Conservation (phyloP, 176 grass and related monocot species). For the Juncus inflexus region DNA sequence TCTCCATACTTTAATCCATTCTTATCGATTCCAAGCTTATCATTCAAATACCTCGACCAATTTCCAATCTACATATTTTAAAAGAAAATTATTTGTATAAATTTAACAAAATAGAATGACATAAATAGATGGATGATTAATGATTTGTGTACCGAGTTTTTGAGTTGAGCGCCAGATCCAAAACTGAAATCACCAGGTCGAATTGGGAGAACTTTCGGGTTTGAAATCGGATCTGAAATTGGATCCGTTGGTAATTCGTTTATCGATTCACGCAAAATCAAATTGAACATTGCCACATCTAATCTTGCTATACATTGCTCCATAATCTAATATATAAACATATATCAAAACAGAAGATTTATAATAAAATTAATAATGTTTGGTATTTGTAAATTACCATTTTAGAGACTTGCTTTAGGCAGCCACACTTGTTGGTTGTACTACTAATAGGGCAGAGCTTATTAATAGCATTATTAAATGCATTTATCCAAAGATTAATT, state of each 20-base stretch:
- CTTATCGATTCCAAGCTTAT: slow-evolving; percentile 47
- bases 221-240: slow-evolving; percentile 83
- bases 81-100: slow-evolving; percentile 19
- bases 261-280: slow-evolving; percentile 88
- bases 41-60: slow-evolving; percentile 91
- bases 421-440: slow-evolving; percentile 74
- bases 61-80: slow-evolving; percentile 74
- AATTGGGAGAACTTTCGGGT: slow-evolving; percentile 88
- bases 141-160: slow-evolving; percentile 67
- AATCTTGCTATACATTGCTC: slow-evolving; percentile 80
- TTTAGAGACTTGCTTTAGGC: slow-evolving; percentile 72
- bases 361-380: slow-evolving; percentile 21
- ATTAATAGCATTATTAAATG: slow-evolving; percentile 66
- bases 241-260: slow-evolving; percentile 84
- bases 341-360: slow-evolving; percentile 15
- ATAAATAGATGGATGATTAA: slow-evolving; percentile 11
- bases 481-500: slow-evolving; percentile 81
- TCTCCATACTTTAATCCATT: slow-evolving; percentile 40
- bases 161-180: slow-evolving; percentile 86
- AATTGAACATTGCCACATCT: slow-evolving; percentile 98
- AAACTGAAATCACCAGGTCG: slow-evolving; percentile 89
- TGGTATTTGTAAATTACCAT: slow-evolving; percentile 45
- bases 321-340: slow-evolving; percentile 67
- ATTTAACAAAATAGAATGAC: neutral
- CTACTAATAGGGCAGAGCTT: slow-evolving; percentile 81